Evolutionary conservation across 1,139 yeast genomes (phyloP).

Genomic region (Saccharomycopsis phalli): DNA sequence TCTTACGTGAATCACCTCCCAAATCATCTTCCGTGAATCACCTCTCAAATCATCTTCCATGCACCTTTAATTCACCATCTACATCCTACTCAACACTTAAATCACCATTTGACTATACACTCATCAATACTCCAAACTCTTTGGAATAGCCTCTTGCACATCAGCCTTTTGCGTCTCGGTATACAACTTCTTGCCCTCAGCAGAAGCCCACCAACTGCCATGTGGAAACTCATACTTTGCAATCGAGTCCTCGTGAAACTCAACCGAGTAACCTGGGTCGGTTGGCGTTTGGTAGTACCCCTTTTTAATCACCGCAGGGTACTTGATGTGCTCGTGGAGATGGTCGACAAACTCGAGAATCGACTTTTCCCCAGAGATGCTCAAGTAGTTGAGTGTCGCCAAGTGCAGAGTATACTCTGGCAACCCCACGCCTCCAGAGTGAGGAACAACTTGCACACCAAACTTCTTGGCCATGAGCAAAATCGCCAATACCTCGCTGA

Average conservation of each 20-base stretch:
- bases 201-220: slow-evolving; percentile 31
- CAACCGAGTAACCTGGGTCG: slow-evolving; percentile 33
- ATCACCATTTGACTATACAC: too few relatives aligned
- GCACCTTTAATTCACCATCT: too few relatives aligned
- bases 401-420: slow-evolving; percentile 35
- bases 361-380: slow-evolving; percentile 29
- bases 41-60: too few relatives aligned
- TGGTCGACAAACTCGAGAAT: slow-evolving; percentile 30
- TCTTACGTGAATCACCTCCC: too few relatives aligned
- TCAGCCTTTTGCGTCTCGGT: slow-evolving; percentile 16
- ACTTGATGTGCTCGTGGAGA: slow-evolving; percentile 28
- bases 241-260: slow-evolving; percentile 28
- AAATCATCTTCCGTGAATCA: too few relatives aligned
- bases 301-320: slow-evolving; percentile 30
- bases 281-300: slow-evolving; percentile 32
- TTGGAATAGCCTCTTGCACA: slow-evolving; percentile 14
- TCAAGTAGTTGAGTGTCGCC: slow-evolving; percentile 32
- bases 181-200: slow-evolving; percentile 21
- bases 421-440: slow-evolving; percentile 35
- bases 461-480: slow-evolving; percentile 32
- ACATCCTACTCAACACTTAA: too few relatives aligned
- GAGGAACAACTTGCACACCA: slow-evolving; percentile 33
- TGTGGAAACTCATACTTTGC: slow-evolving; percentile 29
- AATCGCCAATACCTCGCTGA: slow-evolving; percentile 33
- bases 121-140: slow-evolving; percentile 4